Conservation (phyloP, 1,284 basidiomycete genomes). For the Irpex lacteus region DNA sequence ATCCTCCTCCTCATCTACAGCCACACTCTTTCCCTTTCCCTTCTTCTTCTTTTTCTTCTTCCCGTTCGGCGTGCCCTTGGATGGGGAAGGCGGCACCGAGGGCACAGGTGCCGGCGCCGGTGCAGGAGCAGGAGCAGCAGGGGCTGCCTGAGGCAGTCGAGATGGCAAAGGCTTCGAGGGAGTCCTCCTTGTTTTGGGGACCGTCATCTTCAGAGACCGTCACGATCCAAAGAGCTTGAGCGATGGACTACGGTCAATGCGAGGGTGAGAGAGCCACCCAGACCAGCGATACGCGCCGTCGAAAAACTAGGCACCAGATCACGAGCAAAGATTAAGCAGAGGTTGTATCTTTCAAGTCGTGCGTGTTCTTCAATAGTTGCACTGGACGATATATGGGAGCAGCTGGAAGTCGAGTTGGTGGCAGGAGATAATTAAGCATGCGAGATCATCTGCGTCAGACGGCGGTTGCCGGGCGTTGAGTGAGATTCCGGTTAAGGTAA, state of each 20-base stretch:
- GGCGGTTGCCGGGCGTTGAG: background rate
- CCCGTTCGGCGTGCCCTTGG: slow-evolving; percentile 7
- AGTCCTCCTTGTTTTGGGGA: slow-evolving; percentile 8
- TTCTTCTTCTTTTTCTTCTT: slow-evolving; percentile 47
- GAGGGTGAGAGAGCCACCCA: background rate
- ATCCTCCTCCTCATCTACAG: slow-evolving; percentile 28
- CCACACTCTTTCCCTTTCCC: slow-evolving; percentile 37
- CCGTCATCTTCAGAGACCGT: slow-evolving; percentile 10
- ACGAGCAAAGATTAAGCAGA: background rate
- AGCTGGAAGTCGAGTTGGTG: background rate
- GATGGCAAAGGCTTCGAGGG: slow-evolving; percentile 6
- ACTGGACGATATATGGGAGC: background rate
- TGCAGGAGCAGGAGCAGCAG: slow-evolving; percentile 3
- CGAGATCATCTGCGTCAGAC: background rate
- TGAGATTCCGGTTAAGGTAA: background rate
- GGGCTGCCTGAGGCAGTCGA: background rate
- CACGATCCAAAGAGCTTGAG: background rate
- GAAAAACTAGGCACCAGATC: background rate
- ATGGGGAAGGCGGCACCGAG: slow-evolving; percentile 3
- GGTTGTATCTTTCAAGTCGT: background rate
- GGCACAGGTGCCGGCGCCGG: background rate
- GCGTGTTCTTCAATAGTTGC: background rate
- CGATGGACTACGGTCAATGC: background rate
- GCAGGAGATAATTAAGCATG: background rate
- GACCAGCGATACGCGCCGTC: background rate